Percentiles rank a stretch among this genome's conserved stretches.
Evolutionary conservation across 2,329 filamentous ascomycete species (phyloP).

Genomic region (Fusarium chaquense): DNA sequence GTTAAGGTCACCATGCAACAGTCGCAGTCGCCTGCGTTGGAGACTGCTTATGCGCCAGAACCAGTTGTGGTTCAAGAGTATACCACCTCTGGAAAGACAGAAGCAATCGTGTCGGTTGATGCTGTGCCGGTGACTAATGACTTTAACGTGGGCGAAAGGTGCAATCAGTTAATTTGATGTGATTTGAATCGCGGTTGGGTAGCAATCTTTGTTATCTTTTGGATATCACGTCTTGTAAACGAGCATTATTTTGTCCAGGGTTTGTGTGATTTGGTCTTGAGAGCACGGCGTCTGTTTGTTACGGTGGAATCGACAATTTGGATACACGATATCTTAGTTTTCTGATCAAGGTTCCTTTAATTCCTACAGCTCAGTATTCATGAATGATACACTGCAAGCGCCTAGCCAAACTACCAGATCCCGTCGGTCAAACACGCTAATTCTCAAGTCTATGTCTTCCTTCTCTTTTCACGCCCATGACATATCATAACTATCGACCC

Average conservation of each 20-base stretch:
- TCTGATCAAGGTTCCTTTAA: too few species aligned
- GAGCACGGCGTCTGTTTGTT: fast-evolving
- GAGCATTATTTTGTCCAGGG: not conserved
- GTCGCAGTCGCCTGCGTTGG: not conserved
- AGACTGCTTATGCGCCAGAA: not conserved
- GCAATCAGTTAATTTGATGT: slow-evolving; percentile 1
- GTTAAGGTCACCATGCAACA: slow-evolving; percentile 4
- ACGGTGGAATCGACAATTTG: not conserved
- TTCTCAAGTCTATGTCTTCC: too few species aligned
- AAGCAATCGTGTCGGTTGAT: not conserved
- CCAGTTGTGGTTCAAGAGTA: slow-evolving; percentile 12
- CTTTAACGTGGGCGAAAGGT: not conserved
- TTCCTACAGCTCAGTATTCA: not conserved
- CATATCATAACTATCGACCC: not conserved
- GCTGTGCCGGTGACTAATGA: not conserved
- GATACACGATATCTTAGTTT: not conserved
- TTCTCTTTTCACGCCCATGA: not conserved
- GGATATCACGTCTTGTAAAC: not conserved
- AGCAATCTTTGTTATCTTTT: too few species aligned
- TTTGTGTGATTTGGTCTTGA: not conserved
- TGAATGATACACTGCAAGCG: not conserved
- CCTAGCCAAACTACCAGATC: not conserved
- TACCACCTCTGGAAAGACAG: not conserved
- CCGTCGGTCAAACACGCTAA: not conserved
- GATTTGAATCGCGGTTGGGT: fast-evolving